Percentiles rank a stretch among this genome's conserved stretches.
These are phyloP conservation scores for Smittium culicis DNA, from an alignment of 371 early-diverging fungal genomes.

Conservation along the genomic window DNA sequence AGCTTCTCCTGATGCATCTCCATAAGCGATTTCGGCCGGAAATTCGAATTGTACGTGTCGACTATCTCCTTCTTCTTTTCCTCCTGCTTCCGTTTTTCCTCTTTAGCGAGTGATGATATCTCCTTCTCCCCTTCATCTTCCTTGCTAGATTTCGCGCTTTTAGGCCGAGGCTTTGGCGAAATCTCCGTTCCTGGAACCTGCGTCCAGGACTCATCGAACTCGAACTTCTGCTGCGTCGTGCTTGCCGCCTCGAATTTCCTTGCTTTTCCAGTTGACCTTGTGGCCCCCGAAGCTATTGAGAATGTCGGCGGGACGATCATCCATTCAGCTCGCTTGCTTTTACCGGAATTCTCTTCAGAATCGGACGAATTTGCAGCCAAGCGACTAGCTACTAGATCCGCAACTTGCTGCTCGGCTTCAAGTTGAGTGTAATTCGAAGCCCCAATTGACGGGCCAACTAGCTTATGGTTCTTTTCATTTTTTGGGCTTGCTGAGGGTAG, in stretches of 20 bases:
- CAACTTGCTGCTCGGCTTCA: background rate
- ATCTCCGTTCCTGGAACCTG: background rate
- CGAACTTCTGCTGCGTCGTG: background rate
- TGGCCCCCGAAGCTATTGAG: background rate
- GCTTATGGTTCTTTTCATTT: background rate
- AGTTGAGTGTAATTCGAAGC: background rate
- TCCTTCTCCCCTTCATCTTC: conserved; percentile 16
- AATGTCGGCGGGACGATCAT: conserved; percentile 25
- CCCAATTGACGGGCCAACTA: background rate
- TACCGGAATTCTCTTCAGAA: background rate
- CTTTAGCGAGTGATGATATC: background rate
- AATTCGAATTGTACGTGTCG: conserved; percentile 19
- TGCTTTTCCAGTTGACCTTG: background rate
- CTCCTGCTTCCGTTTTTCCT: conserved; percentile 11
- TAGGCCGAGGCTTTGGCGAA: background rate
- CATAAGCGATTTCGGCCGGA: conserved; percentile 24
- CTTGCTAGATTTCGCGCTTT: conserved; percentile 1
- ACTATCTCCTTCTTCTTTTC: conserved; percentile 19
- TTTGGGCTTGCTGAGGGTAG: background rate
- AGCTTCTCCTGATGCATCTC: conserved; percentile 25
- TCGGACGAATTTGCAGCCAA: background rate
- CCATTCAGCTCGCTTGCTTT: conserved; percentile 18
- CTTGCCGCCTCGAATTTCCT: background rate
- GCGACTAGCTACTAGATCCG: background rate
- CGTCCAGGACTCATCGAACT: background rate